Base-by-base conservation (phyloP, 1,139 yeast genomes). In the Debaryomyces udenii region DNA sequence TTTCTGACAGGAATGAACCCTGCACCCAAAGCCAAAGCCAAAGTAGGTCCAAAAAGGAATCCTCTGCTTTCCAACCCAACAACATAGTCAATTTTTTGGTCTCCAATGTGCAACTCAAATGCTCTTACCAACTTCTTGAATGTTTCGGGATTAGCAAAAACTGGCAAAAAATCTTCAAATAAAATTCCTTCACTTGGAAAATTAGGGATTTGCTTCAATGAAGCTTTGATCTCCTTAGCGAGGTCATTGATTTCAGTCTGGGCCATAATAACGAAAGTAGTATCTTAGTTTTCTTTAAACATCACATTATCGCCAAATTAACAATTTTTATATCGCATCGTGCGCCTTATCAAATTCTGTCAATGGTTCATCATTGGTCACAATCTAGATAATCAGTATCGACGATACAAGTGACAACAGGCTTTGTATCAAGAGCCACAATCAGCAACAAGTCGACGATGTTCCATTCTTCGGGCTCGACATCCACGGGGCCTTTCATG, bases 51-150 rank as follows among this genome's bases (percentile, higher is more conserved):
- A 56, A 93, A 93, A 47, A 93, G 74, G 64, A 93, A 93, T 1
- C 99, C 99, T 66, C 99, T 85, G 42, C 97, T 88, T 66, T 93
- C 99, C 52, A 94, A 78, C 31, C 98, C 99, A 40, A 93, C 90
- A 50, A 93, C 78, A 59, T 86, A 93, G 59, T 93, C 98, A 45
- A 91, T 80, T 56, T 87, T 83, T 44, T 69, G 66, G 49, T 76
- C 78, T 43, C 81, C 81, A 48, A 93, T 62, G 58, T 87, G 95
- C 47, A 81, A 62, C 66, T 84, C 81, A 70, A 91, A 86, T 14
- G 96, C 96, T 51, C 80, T 81, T 35, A 93, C 71, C 51, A 93
- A 76, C 56, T 86, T 84, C 57, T 84, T 83, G 76, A 93, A 93
- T 43, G 87, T 70, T 38, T 69, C 74, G 40, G 98, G 96, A 51